Evolutionary conservation across 2,329 filamentous ascomycete genomes (phyloP), one percentile per base, ranked within the genome.

Genomic region (Zarea fungicola): DNA sequence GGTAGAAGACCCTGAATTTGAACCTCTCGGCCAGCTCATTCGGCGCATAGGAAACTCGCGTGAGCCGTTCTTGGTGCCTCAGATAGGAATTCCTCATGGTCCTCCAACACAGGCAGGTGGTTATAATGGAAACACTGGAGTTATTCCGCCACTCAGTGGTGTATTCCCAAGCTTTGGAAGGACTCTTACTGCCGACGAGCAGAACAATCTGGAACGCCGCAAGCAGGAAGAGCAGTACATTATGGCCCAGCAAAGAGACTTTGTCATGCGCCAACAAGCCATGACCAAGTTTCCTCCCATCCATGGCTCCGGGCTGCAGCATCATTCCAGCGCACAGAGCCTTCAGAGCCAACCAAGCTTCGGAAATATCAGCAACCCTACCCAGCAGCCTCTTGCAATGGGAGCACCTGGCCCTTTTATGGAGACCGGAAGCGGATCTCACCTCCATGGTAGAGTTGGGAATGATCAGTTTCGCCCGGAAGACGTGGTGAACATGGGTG

Each of bases 191-290:
- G 93, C 93, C 0, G 92, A 97, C 61, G 93, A 99, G 67, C 93
- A 99, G 65, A 99, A 99, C 69, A 95, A 95, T 32, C 74, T 99
- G 2, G 93, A 99, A 70, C 82, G 93, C 47, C 80, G 93, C 45
- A 99, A 99, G 73, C 93, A 99, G 65, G 93, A 99, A 67, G 95
- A 99, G 62, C 93, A 99, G 65, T 96, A 93, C 64, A 76, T 95
- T 29, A 95, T 97, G 82, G 93, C 95, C 39, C 85, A 93, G 35
- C 93, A 99, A 66, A 89, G 96, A 57, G 93, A 99, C 64, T 89
- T 89, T 57, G 79, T 96, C 48, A 87, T 90, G 54, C 87, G 90
- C 55, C 90, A 95, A 62, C 90, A 95, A 61, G 77, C 80, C 6
- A 83, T 90, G 51, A 76, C 83, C 43, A 85, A 91, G 63, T 85